Evolutionary conservation across 257 asterid species (phyloP).

Genomic region (Solanum dulcamara): DNA sequence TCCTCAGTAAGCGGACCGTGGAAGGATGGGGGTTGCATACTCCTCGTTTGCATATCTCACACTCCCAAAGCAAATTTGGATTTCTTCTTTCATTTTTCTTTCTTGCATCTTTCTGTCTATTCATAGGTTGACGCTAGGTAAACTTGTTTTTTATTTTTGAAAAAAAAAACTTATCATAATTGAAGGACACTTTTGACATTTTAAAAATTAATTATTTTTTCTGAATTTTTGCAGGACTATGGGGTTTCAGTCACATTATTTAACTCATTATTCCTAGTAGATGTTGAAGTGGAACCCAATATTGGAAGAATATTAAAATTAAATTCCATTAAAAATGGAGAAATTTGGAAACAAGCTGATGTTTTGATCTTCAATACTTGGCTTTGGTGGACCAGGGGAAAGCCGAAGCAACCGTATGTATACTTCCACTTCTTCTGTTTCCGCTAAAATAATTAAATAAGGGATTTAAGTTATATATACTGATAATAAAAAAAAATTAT

Average conservation of each 20-base stretch:
- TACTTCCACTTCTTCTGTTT: background rate
- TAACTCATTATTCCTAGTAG: slow-evolving; percentile 42
- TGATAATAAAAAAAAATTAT: too few species aligned
- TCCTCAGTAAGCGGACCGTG: too few species aligned
- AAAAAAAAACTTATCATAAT: too few species aligned
- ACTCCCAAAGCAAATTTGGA: too few species aligned
- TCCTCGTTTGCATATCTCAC: too few species aligned
- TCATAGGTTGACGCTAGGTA: too few species aligned
- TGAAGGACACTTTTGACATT: background rate
- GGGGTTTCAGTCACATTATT: slow-evolving; percentile 19
- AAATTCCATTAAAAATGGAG: slow-evolving; percentile 30
- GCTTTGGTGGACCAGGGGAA: slow-evolving; percentile 65
- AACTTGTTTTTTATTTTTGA: too few species aligned
- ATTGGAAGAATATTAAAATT: slow-evolving; percentile 39
- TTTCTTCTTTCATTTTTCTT: too few species aligned
- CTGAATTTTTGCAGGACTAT: slow-evolving; percentile 26
- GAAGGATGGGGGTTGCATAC: too few species aligned
- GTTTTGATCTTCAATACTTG: slow-evolving; percentile 56
- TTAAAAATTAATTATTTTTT: background rate
- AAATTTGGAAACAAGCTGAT: slow-evolving; percentile 39
- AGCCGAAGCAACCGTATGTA: slow-evolving; percentile 46
- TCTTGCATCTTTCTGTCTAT: too few species aligned
- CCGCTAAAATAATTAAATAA: background rate
- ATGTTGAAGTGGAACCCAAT: slow-evolving; percentile 10
- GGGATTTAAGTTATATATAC: background rate